Base-by-base conservation (phyloP, 192 early-diverging fungal genomes). In the Gryganskiella cystojenkinii region DNA sequence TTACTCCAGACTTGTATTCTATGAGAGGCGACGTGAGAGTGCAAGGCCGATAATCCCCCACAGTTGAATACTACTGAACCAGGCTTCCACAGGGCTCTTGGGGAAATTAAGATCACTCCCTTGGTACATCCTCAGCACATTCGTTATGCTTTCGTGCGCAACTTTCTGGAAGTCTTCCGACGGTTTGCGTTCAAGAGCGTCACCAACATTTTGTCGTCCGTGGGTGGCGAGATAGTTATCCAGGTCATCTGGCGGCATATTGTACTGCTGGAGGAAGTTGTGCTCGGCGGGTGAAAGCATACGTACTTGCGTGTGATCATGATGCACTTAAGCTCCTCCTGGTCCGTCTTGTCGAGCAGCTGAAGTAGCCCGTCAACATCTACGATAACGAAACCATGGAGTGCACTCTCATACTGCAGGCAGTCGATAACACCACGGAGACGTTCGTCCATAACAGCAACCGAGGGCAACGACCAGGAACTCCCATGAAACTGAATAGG, bases 101-200 rank as follows among this genome's bases (percentile, higher is more conserved):
- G 49, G 47, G 30, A 63, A 37, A n/a, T 24, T 22, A 33, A 61
- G 49, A 22, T 43, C 15, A 63, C 28, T 61, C 44, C n/a, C 51
- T 53, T 11, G 22, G 3, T 27, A 11, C 27, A 19, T 10, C 27
- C 59, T 30, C 47, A 27, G 59, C 56, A 60, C 37, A 60, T 46
- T 40, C 24, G 44, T 43, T 40, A 60, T 11, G 44, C 11, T 46
- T 17, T 60, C 44, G 24, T 46, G 37, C 20, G 56, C 56, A 34
- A 57, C 56, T 57, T 40, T 57, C 56, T 57, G 56, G 35, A 57
- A 57, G 19, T 57, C 56, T 35, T 57, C 56, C 35, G 35, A 57
- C 35, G 56, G 56, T 20, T 57, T 57, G 33, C 40, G 15, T 35
- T 57, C 13, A 35, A 57, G 56, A 57, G 31, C 20, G 31, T 40